These are phyloP conservation scores for Fusarium sp. DNA, from an alignment of 2,329 filamentous ascomycete genomes.

Conservation along the genomic window DNA sequence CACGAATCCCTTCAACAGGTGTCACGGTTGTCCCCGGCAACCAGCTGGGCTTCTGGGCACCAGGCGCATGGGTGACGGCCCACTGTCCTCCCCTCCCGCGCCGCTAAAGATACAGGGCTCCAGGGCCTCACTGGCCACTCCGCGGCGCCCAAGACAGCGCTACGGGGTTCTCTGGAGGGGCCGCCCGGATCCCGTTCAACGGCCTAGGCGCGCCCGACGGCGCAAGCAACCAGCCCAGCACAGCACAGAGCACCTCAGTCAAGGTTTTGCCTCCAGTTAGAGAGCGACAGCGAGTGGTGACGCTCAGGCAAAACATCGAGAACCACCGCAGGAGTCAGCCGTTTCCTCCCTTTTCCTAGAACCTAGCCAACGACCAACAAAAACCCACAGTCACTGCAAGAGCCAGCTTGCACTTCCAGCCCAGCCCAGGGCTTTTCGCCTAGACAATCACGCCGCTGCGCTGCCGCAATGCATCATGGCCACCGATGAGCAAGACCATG, in stretches of 20 bases:
- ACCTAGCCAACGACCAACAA: conserved; percentile 7
- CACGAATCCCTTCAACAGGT: neutral
- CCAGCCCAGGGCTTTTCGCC: conserved; percentile 14
- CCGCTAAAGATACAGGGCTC: conserved; percentile 19
- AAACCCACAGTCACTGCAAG: neutral
- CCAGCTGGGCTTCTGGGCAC: conserved; percentile 6
- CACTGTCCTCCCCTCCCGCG: conserved; percentile 25
- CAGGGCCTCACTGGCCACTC: neutral
- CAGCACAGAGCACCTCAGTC: neutral
- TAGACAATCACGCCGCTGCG: conserved; percentile 35
- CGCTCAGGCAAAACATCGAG: conserved; percentile 26
- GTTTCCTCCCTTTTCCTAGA: conserved; percentile 20
- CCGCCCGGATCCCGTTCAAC: conserved; percentile 15
- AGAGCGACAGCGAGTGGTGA: conserved; percentile 10
- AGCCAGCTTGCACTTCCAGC: conserved; percentile 8
- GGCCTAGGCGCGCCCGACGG: neutral
- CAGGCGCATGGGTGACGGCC: conserved; percentile 16
- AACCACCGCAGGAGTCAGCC: conserved; percentile 25
- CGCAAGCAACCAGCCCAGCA: neutral
- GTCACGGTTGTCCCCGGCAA: conserved; percentile 35
- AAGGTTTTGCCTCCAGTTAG: conserved; percentile 35
- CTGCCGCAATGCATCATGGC: conserved; percentile 53
- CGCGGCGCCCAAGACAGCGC: neutral
- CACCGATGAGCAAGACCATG: conserved; percentile 46
- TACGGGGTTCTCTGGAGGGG: conserved; percentile 14